phyloP scores from a whole-genome alignment of 2,329 filamentous ascomycete genomes.

The Diplocarpon mali region DNA sequence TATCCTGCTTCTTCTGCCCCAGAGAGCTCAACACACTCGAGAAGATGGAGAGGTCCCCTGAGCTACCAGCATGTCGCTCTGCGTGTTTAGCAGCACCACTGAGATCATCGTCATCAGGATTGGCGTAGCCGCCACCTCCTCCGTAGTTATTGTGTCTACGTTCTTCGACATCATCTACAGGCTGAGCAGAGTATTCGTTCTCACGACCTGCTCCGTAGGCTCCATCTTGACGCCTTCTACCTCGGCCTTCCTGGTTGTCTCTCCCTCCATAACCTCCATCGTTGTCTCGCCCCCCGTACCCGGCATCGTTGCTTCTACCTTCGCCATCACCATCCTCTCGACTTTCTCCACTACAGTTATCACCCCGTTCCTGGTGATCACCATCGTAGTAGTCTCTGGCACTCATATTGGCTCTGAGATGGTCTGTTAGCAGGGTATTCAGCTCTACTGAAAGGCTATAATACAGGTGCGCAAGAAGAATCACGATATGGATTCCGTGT shows the following conservation, averaged over 20 bases:
- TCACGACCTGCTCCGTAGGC: constrained; percentile 3
- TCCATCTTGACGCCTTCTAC: constrained; percentile 5
- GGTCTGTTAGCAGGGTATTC: constrained; percentile 4
- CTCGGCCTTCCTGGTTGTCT: not conserved
- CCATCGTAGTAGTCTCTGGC: constrained; percentile 11
- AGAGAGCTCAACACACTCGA: constrained; percentile 43
- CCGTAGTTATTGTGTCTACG: constrained; percentile 8
- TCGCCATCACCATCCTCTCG: constrained; percentile 10
- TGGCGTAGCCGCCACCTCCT: constrained; percentile 25
- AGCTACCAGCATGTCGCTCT: constrained; percentile 38
- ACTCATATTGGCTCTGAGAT: constrained; percentile 8
- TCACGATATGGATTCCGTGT: too few species aligned
- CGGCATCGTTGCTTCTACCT: constrained; percentile 5
- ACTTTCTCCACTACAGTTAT: constrained; percentile 8
- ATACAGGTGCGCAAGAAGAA: too few species aligned
- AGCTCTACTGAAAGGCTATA: too few species aligned
- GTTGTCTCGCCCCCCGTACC: constrained; percentile 14
- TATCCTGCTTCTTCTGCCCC: constrained; percentile 38
- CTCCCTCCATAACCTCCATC: not conserved
- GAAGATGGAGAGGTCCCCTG: constrained; percentile 42
- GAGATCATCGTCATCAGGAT: constrained; percentile 38
- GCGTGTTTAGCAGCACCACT: constrained; percentile 44
- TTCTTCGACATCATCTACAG: constrained; percentile 1
- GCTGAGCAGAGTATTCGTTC: constrained; percentile 5
- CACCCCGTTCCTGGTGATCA: constrained; percentile 11